Evolutionary conservation across 1,284 basidiomycete genomes (phyloP), one percentile per base, ranked within the genome.

Genomic region (Irpex sp.): DNA sequence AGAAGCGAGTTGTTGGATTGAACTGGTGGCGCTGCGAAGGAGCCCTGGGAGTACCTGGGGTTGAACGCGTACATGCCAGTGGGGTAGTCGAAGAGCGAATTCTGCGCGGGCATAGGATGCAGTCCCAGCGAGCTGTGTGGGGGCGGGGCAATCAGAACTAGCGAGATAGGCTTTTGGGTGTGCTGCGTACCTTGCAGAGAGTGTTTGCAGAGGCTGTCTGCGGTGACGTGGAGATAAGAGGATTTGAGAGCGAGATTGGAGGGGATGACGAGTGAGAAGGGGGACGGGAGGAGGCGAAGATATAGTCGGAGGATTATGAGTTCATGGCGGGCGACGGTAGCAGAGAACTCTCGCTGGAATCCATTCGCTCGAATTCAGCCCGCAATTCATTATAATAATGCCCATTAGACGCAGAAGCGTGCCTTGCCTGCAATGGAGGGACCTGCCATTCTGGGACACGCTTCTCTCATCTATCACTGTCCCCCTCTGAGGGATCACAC

Each of bases 281-380:
- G 57, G 56, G 66, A 44, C 51, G 57, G 65, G 61, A 66, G 62
- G 60, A 66, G 62, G 66, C 63, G 69, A 70, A 67, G 69, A 68
- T 69, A 71, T 70, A 70, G 69, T 67, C 65, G 65, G 64, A 65
- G 69, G 68, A 58, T 55, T 54, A 58, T 59, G 57, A 54, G 64
- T 59, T 58, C 72, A 74, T 72, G 67, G 64, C 67, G 70, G 71
- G 68, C 62, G 63, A 71, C 65, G 70, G 67, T 67, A 64, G 64
- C 65, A 17, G 49, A 52, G 49, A 26, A 52, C 49, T 17, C n/a
- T 52, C 8, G 49, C 11, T 19, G 17, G 49, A 52, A 52, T 31
- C 3, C 54, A 17, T 13, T 34, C 31, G 26, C 26, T 26, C 26
- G 26, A 26, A 26, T 26, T 26, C 26, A 26, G 26, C 26, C 21